Base-by-base conservation (phyloP, 2,329 filamentous ascomycete species). In the Delphinella strobiligena region DNA sequence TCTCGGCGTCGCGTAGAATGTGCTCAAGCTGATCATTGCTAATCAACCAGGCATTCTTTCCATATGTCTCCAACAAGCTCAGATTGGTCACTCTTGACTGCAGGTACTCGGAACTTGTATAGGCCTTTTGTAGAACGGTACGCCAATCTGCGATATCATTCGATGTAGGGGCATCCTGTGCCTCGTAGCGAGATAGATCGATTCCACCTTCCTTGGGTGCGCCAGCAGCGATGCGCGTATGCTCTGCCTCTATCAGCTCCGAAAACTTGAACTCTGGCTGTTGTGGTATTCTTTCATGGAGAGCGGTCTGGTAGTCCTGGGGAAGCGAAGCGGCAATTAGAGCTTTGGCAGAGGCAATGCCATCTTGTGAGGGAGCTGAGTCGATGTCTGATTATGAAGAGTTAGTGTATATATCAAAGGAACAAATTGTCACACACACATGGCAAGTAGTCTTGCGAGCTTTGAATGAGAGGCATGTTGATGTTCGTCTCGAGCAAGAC, bases 11-110 rank as follows among this genome's bases (percentile, higher is more conserved):
- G 37, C 71, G 70, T 37, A 93, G 61, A 31, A 85, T 72, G 32
- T 75, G 74, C 62, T 95, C 89, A 15, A 87, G 61, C 49, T 83
- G 77, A 51, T 80, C 75, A 60, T 98, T 98, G 4, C 76, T 76
- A 7, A 93, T 72, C 40, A 98, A 69, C 89, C 91, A 96, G 8
- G 85, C 81, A 59, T 94, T 94, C 63, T 85, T 85, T 49, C 89
- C 91, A 60, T 80, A 80, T 37, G 71, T 71, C 52, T 91, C 83
- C 15, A 94, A 73, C n/a, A 94, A 69, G 1, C 69, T 65, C 14
- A 94, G 74, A 60, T 80, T 76, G 32, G 71, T 68, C 37, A 71
- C 60, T 18, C 75, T 64, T 37, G 63, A 64, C 2, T 66, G 60
- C 16, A 82, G 62, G 54, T 81, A 78, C 3, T 71, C 67, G 31